Evolutionary conservation across 148 eudicot genomes (phyloP).

Genomic region (Camellia japonica): DNA sequence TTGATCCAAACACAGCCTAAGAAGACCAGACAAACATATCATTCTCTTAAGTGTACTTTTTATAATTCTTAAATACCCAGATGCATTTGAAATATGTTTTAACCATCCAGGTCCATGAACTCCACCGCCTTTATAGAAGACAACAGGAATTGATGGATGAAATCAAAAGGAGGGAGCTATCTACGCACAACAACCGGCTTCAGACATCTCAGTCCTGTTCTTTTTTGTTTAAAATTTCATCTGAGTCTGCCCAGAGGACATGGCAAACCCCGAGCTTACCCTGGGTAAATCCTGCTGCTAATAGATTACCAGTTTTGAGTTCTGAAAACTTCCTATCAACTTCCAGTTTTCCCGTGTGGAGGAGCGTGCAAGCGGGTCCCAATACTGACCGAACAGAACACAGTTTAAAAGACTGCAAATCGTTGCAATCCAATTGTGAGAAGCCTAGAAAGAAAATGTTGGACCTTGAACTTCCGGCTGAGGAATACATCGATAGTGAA

Average conservation of each 20-base stretch:
- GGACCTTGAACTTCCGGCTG: slow-evolving; percentile 61
- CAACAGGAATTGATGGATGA: slow-evolving; percentile 50
- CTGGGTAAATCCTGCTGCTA: slow-evolving; percentile 17
- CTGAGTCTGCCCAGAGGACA: slow-evolving; percentile 14
- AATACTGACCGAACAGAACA: background rate
- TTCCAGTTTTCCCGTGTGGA: slow-evolving; percentile 11
- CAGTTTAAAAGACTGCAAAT: slow-evolving; percentile 3
- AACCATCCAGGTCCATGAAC: slow-evolving; percentile 40
- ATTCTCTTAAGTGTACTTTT: background rate
- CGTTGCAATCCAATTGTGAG: slow-evolving; percentile 25
- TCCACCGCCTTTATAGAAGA: slow-evolving; percentile 42
- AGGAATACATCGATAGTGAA: slow-evolving; percentile 42
- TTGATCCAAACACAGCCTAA: too few species aligned
- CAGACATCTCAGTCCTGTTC: slow-evolving; percentile 26
- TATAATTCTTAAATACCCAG: background rate
- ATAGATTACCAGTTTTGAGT: slow-evolving; percentile 9
- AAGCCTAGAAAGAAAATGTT: slow-evolving; percentile 38
- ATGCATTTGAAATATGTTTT: slow-evolving; percentile 8
- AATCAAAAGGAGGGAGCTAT: slow-evolving; percentile 28
- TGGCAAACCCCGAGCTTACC: slow-evolving; percentile 24
- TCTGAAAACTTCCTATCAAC: slow-evolving; percentile 11
- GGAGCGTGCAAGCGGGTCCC: slow-evolving; percentile 2
- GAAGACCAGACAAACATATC: background rate
- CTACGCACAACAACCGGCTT: slow-evolving; percentile 11
- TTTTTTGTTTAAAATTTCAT: slow-evolving; percentile 19